A percentile compares a stretch with the other conserved stretches of the same genome.
phyloP scores from a whole-genome alignment of 306 rosid species.

The Inga oerstediana region DNA sequence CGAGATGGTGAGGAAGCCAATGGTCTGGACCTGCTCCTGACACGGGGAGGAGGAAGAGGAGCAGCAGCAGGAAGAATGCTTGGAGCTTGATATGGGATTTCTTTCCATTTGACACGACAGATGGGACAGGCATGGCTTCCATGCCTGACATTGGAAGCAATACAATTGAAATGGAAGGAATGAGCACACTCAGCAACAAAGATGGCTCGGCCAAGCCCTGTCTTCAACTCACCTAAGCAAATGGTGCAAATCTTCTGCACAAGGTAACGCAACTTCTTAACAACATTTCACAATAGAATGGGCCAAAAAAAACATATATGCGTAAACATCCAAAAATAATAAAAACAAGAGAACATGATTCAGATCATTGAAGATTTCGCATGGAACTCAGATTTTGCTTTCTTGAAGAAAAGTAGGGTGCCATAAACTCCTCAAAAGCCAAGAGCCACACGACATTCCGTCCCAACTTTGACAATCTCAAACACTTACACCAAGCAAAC shows the following conservation, averaged over 20 bases:
- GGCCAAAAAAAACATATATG: background rate
- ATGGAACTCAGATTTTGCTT: background rate
- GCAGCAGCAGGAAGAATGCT: conserved; percentile 40
- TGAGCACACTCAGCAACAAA: conserved; percentile 41
- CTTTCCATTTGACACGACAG: conserved; percentile 70
- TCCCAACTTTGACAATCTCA: background rate
- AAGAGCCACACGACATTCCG: background rate
- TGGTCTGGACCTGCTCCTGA: background rate
- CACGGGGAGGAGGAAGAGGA: conserved; percentile 10
- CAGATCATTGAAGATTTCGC: background rate
- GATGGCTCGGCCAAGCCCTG: conserved; percentile 65
- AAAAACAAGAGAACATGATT: background rate
- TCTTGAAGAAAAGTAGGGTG: background rate
- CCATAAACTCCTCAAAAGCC: background rate
- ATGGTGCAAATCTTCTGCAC: conserved; percentile 63
- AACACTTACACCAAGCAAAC: background rate
- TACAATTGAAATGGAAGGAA: conserved; percentile 67
- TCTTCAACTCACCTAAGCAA: conserved; percentile 55
- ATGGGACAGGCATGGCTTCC: conserved; percentile 69
- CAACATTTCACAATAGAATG: background rate
- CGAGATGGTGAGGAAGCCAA: background rate
- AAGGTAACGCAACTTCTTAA: background rate
- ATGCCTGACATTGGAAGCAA: conserved; percentile 65
- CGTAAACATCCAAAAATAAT: background rate
- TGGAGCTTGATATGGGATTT: conserved; percentile 57